Evolutionary conservation across 2,329 filamentous ascomycete genomes (phyloP), one percentile per base, ranked within the genome.

Genomic region (Trichoderma guizhouense): DNA sequence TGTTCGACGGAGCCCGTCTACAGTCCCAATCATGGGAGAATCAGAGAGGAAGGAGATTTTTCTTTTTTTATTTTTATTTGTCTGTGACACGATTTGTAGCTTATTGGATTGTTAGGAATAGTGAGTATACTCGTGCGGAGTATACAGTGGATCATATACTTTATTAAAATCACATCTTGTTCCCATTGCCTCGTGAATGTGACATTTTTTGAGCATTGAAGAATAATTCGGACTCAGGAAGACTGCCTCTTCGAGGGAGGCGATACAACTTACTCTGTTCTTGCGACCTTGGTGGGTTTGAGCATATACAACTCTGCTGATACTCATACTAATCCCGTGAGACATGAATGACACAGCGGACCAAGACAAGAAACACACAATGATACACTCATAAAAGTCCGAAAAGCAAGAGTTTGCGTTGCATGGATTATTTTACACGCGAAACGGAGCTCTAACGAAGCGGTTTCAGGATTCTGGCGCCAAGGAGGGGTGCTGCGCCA

Each of bases 71-170:
- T 32, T 71, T 71, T 68, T 60, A 34, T 71, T 71, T 71, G 61
- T 67, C 61, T 57, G 62, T 47, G 68, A 64, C 30, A 71, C 30
- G 68, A 64, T 58, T 57, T 71, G 68, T 71, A 71, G 68, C 68
- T 71, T 63, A 55, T 71, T 71, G 68, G 68, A 71, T 55, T 58
- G 61, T 71, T 71, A 47, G 68, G 68, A 64, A 64, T 36, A 62
- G 67, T 69, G 64, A 67, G 67, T 69, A 69, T 69, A 69, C 57
- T 69, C 14, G 34, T 62, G 67, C 15, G 14, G 15, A 18, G 36
- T 69, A 69, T 69, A 69, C 57, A 62, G 67, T 69, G 67, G 67
- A 69, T 69, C 67, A 69, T 61, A 57, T 62, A 36, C 61, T 28
- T 28, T 43, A 43, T 43, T 43, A 34, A 47, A 62, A 69, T 24